Base-by-base conservation (phyloP, 371 early-diverging fungal genomes). In the Mortierella sp. region DNA sequence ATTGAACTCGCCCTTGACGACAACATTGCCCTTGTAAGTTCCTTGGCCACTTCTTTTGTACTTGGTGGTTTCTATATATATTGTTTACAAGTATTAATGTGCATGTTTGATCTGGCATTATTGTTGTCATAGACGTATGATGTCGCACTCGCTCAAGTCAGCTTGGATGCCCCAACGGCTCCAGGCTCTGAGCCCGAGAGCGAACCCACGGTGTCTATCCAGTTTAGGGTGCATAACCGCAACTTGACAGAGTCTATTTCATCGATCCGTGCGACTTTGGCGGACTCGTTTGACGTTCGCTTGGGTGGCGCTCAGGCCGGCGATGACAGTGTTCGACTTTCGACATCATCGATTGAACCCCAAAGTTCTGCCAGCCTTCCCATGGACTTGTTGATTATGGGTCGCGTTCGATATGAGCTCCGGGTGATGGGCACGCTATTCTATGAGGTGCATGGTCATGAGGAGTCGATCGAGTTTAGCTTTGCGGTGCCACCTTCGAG, bases 401-500 rank as follows among this genome's bases (percentile, higher is more conserved):
- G 87, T 11, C 82, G 87, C 14, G 73, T 86, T 26, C 82, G 87
- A 26, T 86, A 86, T 44, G 87, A 86, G 26, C 80, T 86, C 28
- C 77, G 72, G 3, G 80, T 86, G 48, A 79, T 86, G 80, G 87
- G 87, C 37, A 82, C 87, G 14, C 26, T 86, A 64, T 80, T 55
- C 51, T 86, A 80, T 44, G 72, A 69, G 69, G 50, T 71, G 14
- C 51, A 79, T 37, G 85, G 85, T 0, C 78, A 75, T 16, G 79
- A 75, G 19, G 74, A 78, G 51, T 82, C 88, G 43, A 43, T 82
- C n/a, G 88, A 87, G 46, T 88, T 86, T 64, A 82, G 40, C 59
- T 82, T 88, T 72, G 82, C 73, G 16, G 84, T 94, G 19, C 90
- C 91, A 14, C 87, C 90, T 0, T 89, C 90, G 70, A 74, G 90